Evolutionary conservation across 805 yeast genomes (phyloP).

Genomic region (Zygosaccharomyces lentus): DNA sequence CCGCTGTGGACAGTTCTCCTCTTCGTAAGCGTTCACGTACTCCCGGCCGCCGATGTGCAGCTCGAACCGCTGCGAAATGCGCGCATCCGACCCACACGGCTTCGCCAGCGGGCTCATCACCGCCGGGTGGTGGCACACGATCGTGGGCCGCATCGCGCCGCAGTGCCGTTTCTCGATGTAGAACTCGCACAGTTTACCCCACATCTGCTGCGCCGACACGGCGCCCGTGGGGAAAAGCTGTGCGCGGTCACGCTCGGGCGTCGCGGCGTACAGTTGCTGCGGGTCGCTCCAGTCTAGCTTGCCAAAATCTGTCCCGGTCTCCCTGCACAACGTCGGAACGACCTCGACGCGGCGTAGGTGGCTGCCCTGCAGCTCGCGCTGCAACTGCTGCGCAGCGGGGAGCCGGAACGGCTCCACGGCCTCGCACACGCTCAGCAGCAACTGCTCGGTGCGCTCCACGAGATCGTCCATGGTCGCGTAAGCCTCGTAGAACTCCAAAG

Average conservation of each 20-base stretch:
- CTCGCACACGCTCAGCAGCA: constrained; percentile 37
- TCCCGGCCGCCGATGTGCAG: constrained; percentile 76
- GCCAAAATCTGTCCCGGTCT: constrained; percentile 19
- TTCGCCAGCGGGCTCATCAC: constrained; percentile 86
- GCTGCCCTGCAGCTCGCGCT: constrained; percentile 19
- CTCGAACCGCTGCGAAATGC: constrained; percentile 71
- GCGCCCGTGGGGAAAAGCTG: constrained; percentile 6
- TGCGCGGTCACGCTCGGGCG: constrained; percentile 11
- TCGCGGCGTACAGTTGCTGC: constrained; percentile 6
- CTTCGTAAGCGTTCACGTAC: constrained; percentile 90
- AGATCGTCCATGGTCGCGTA: constrained; percentile 63
- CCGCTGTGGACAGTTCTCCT: constrained; percentile 79
- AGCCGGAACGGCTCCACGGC: constrained; percentile 6
- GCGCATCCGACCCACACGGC: constrained; percentile 40
- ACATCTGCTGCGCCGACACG: constrained; percentile 51
- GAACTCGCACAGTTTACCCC: constrained; percentile 57
- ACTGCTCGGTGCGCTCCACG: constrained; percentile 56
- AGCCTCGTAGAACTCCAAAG: constrained; percentile 82
- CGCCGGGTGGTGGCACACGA: constrained; percentile 80
- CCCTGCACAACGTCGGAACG: constrained; percentile 27
- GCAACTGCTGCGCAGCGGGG: constrained; percentile 10
- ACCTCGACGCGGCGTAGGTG: constrained; percentile 31
- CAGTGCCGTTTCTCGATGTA: constrained; percentile 64
- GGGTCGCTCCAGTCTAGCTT: constrained; percentile 34
- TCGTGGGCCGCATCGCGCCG: constrained; percentile 48